Conservation (phyloP, 805 yeast species). For the Candida oleophila region DNA sequence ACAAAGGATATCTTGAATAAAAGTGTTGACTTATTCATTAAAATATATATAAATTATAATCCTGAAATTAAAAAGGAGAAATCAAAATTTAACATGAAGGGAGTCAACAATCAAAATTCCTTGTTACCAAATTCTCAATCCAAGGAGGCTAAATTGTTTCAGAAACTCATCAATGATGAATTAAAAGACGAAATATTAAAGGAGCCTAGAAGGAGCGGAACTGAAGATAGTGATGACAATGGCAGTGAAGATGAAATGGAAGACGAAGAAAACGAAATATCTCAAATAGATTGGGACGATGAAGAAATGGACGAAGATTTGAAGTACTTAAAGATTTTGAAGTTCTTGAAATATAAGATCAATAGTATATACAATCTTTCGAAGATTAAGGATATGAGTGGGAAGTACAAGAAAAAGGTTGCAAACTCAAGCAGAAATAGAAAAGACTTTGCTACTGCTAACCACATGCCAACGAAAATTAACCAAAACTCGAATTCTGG, state of each 20-base stretch:
- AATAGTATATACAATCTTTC: constrained; percentile 1
- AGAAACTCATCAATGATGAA: constrained; percentile 38
- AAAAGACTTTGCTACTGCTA: not conserved
- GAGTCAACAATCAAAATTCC: not conserved
- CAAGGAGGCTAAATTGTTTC: constrained; percentile 37
- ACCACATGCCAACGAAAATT: not conserved
- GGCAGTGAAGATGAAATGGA: constrained; percentile 12
- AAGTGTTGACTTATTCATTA: constrained; percentile 33
- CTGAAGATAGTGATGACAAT: constrained; percentile 26
- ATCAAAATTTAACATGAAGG: not conserved
- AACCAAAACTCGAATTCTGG: not conserved
- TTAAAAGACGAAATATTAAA: constrained; percentile 35
- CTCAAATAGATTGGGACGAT: constrained; percentile 47
- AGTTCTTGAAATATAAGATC: constrained; percentile 39
- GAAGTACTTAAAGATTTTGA: constrained; percentile 41
- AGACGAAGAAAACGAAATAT: constrained; percentile 12
- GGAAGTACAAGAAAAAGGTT: not conserved
- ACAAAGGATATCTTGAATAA: constrained; percentile 19
- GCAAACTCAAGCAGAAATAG: not conserved
- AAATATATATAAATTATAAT: constrained; percentile 39
- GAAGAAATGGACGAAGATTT: constrained; percentile 48
- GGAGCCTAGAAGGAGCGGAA: constrained; percentile 23
- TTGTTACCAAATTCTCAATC: not conserved
- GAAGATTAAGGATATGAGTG: not conserved
- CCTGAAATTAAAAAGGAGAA: constrained; percentile 11